Evolutionary conservation across 257 asterid species (phyloP).

Genomic region (Salvia rosmarinus): DNA sequence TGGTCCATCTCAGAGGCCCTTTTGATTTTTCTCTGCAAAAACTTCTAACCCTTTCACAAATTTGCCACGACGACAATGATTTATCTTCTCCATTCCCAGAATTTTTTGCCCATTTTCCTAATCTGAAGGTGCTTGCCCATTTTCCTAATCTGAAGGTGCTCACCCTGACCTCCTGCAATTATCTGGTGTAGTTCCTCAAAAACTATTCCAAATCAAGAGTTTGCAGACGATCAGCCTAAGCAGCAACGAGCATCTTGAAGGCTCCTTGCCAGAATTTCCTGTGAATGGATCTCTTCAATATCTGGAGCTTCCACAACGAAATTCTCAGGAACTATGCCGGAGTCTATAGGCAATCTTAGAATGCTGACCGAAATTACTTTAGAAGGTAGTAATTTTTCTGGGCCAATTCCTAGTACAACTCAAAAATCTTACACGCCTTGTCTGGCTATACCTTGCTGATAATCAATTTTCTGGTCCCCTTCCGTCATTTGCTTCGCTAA

Average conservation of each 20-base stretch:
- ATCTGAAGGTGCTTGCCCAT: slow-evolving; percentile 40
- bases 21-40: slow-evolving; percentile 40
- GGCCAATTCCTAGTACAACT: slow-evolving; percentile 55
- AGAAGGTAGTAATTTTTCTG: slow-evolving; percentile 42
- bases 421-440: slow-evolving; percentile 45
- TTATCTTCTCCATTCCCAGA: slow-evolving; percentile 44
- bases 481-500: slow-evolving; percentile 55
- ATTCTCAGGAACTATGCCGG: slow-evolving; percentile 51
- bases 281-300: slow-evolving; percentile 43
- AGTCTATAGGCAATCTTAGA: slow-evolving; percentile 50
- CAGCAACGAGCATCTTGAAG: slow-evolving; percentile 48
- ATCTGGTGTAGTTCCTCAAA: slow-evolving; percentile 42
- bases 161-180: slow-evolving; percentile 39
- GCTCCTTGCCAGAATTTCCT: slow-evolving; percentile 58
- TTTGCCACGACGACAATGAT: slow-evolving; percentile 45
- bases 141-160: slow-evolving; percentile 46
- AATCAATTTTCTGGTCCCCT: slow-evolving; percentile 49
- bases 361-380: slow-evolving; percentile 45
- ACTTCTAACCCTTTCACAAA: slow-evolving; percentile 47
- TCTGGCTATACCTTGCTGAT: slow-evolving; percentile 32
- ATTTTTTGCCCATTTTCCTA: slow-evolving; percentile 49
- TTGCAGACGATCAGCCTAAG: slow-evolving; percentile 43
- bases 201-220: slow-evolving; percentile 48
- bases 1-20: slow-evolving; percentile 47
- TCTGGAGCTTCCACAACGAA: slow-evolving; percentile 40